Base-by-base conservation (phyloP, 2,329 filamentous ascomycete genomes). In the Neophaeococcomyces mojaviensis region DNA sequence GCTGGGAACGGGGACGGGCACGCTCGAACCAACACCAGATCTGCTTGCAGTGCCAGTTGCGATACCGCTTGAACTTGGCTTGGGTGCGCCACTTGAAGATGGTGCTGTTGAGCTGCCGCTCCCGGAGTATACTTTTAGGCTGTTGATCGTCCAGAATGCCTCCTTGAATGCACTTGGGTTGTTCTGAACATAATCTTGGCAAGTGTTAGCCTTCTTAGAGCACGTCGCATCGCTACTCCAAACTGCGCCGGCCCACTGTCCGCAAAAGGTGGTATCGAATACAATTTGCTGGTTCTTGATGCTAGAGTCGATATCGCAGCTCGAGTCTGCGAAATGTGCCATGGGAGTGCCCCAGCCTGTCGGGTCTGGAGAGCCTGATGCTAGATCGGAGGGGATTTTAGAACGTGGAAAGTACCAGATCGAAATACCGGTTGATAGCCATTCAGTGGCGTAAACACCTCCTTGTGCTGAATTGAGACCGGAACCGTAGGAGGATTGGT, bases 261-360 rank as follows among this genome's bases (percentile, higher is more conserved):
- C 89, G 65, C 89, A 96, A 63, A 94, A 87, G 5, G 84, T 85
- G 1, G 82, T 90, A 67, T 92, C 80, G 64, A 92, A 82, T 52
- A 90, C 77, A 50, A 96, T 79, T 55, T 82, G 77, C 68, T 94
- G 77, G 49, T 84, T 66, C 50, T 70, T 68, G 68, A 96, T 92
- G 62, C 83, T 75, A 2, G 66, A 54, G 49, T 81, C 70, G 52
- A 94, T 84, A 56, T 89, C 69, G 66, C 90, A 96, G 24, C 24
- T 10, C 47, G 69, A 73, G 1, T 80, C 78, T 2, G 72, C 66
- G 65, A 94, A 96, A 28, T 72, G 72, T 9, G 84, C 86, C 1
- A 76, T 62, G 0, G 89, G 86, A 1, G 64, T 67, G 12, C 80
- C 82, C 83, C 88, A 94, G 18, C 58, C 64, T 2, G 68, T 61